Percentiles rank a stretch among this genome's conserved stretches.
These are phyloP conservation scores for Hymenoscyphus fructigenus DNA, from an alignment of 2,329 filamentous ascomycete species.

Conservation along the genomic window DNA sequence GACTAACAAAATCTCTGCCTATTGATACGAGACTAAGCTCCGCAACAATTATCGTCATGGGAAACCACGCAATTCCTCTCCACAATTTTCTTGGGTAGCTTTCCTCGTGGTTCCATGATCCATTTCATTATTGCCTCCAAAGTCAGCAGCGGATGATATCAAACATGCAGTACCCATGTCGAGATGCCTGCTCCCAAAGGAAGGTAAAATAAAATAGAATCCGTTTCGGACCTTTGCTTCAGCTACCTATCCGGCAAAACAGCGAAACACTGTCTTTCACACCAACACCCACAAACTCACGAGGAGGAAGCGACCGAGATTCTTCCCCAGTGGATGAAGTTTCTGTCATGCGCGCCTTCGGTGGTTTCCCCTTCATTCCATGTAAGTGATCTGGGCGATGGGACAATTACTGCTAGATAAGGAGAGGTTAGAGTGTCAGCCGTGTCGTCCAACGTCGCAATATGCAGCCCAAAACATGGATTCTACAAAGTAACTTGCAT, in stretches of 20 bases:
- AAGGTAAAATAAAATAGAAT: constrained; percentile 5
- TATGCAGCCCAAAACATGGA: constrained; percentile 22
- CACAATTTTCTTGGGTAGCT: not conserved
- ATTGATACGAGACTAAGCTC: not conserved
- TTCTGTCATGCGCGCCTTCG: not conserved
- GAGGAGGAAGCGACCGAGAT: not conserved
- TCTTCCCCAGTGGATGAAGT: not conserved
- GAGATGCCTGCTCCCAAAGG: not conserved
- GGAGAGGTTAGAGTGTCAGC: constrained; percentile 19
- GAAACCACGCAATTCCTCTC: not conserved
- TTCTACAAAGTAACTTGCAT: not conserved
- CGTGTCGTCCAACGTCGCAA: constrained; percentile 29
- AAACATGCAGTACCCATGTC: constrained; percentile 9
- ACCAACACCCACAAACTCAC: not conserved
- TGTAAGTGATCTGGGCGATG: not conserved
- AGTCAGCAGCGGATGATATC: constrained; percentile 5
- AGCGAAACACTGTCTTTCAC: constrained; percentile 8
- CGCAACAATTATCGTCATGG: too few relatives aligned
- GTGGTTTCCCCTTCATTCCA: not conserved
- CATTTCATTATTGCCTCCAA: not conserved
- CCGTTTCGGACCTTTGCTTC: constrained; percentile 18
- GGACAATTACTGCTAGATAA: not conserved
- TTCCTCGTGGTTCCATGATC: not conserved
- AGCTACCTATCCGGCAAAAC: constrained; percentile 28
- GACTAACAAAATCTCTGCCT: not conserved